These are phyloP conservation scores for Trichosporon sp. DNA, from an alignment of 1,284 basidiomycete species.

Conservation along the genomic window DNA sequence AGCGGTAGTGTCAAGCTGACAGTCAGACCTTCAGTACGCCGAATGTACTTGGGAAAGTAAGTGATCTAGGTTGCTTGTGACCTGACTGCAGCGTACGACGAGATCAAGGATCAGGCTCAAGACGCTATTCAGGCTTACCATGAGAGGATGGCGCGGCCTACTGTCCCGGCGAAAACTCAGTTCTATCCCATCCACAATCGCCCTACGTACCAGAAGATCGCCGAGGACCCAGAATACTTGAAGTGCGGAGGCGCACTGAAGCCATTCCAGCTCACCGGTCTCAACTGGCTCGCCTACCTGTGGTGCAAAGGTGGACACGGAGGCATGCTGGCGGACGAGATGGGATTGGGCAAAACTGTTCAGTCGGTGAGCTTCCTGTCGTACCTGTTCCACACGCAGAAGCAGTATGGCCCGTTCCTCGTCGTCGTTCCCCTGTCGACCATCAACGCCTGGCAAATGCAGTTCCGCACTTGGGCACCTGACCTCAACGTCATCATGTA, in stretches of 20 bases:
- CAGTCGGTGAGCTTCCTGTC: constrained; percentile 96
- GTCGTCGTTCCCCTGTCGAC: constrained; percentile 98
- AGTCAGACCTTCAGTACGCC: constrained; percentile 78
- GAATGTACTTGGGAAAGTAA: constrained; percentile 94
- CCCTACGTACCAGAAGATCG: constrained; percentile 82
- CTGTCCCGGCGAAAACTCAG: constrained; percentile 83
- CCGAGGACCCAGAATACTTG: constrained; percentile 89
- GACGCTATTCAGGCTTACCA: constrained; percentile 80
- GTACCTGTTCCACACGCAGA: constrained; percentile 89
- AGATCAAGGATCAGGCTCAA: constrained; percentile 66
- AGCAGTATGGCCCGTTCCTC: constrained; percentile 95
- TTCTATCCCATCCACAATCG: constrained; percentile 70
- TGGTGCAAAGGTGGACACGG: constrained; percentile 96
- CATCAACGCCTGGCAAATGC: constrained; percentile 96
- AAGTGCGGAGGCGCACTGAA: constrained; percentile 82
- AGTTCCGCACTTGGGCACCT: constrained; percentile 94
- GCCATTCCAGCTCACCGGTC: constrained; percentile 96
- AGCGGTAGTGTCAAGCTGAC: constrained; percentile 15
- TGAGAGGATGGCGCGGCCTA: constrained; percentile 72
- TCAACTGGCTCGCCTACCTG: constrained; percentile 97
- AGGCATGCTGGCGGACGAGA: constrained; percentile 84
- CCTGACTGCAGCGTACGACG: constrained; percentile 59
- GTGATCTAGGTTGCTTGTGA: constrained; percentile 24
- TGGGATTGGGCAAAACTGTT: constrained; percentile 98
- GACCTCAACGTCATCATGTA: constrained; percentile 97